Evolutionary conservation across 768 basidiomycete species (phyloP).

Genomic region (Rhizopogon roseolus): DNA sequence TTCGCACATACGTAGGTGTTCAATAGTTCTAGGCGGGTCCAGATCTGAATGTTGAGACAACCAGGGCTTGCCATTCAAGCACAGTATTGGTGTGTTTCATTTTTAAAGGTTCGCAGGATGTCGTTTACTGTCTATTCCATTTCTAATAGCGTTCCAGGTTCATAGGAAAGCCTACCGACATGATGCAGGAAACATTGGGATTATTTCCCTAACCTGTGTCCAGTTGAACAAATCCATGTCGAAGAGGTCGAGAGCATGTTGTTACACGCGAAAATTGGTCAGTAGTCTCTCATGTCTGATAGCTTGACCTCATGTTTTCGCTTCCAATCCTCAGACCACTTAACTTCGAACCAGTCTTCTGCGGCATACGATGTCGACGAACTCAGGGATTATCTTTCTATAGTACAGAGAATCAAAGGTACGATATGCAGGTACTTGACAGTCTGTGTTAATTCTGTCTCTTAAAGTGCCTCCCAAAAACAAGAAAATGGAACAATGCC

Average conservation of each 20-base stretch:
- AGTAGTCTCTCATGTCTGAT: neutral
- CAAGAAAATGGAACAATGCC: conserved; percentile 4
- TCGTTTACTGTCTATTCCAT: neutral
- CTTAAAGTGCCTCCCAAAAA: neutral
- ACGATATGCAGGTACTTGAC: neutral
- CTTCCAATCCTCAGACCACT: conserved; percentile 12
- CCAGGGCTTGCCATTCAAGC: conserved; percentile 28
- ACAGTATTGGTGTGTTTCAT: conserved; percentile 29
- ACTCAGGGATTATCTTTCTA: conserved; percentile 14
- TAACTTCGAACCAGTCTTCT: conserved; percentile 22
- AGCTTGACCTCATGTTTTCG: neutral
- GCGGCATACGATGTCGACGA: conserved; percentile 14
- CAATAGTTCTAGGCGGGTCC: neutral
- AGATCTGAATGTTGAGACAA: neutral
- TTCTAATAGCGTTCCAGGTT: neutral
- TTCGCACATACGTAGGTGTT: conserved; percentile 20
- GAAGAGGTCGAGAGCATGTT: conserved; percentile 21
- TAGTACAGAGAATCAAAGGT: conserved; percentile 23
- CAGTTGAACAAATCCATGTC: conserved; percentile 19
- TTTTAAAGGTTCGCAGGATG: neutral
- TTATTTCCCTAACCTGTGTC: conserved; percentile 22
- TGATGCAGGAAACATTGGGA: conserved; percentile 31
- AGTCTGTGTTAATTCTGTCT: neutral
- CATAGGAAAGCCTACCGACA: neutral
- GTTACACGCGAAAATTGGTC: conserved; percentile 21